These are phyloP conservation scores for Paramecium sonneborni DNA, from an alignment of 73 alveolate genomes.

Conservation along the genomic window DNA sequence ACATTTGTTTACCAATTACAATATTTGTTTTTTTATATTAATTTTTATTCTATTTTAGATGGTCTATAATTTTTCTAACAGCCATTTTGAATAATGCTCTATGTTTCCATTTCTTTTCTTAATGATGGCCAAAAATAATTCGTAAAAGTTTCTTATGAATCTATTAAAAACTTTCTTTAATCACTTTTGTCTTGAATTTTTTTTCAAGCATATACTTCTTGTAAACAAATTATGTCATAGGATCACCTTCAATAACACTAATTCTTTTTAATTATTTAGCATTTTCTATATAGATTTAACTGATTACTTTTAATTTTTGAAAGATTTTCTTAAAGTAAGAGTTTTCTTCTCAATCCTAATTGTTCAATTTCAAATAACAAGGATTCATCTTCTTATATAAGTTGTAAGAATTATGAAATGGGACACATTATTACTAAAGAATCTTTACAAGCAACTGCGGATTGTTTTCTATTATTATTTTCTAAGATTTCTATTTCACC, in stretches of 20 bases:
- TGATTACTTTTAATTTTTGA: background rate
- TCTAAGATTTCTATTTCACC: conserved; percentile 44
- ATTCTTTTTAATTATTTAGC: background rate
- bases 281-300: background rate
- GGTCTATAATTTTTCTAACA: background rate
- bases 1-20: background rate
- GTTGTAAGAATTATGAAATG: background rate
- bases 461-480: background rate
- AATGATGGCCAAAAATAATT: background rate
- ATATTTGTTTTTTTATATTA: background rate
- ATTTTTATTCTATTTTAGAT: background rate
- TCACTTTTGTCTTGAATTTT: background rate
- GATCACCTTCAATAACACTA: background rate
- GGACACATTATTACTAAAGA: conserved; percentile 41
- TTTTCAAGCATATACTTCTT: background rate
- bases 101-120: background rate
- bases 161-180: background rate
- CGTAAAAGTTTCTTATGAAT: background rate
- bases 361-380: conserved; percentile 7
- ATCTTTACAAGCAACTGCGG: background rate
- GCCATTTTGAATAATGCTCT: conserved; percentile 37
- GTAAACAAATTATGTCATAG: background rate
- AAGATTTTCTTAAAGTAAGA: background rate
- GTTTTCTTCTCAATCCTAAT: conserved; percentile 24
- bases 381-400: background rate